Conservation (phyloP, 2,329 filamentous ascomycete genomes). For the Aspergillus glaucus region DNA sequence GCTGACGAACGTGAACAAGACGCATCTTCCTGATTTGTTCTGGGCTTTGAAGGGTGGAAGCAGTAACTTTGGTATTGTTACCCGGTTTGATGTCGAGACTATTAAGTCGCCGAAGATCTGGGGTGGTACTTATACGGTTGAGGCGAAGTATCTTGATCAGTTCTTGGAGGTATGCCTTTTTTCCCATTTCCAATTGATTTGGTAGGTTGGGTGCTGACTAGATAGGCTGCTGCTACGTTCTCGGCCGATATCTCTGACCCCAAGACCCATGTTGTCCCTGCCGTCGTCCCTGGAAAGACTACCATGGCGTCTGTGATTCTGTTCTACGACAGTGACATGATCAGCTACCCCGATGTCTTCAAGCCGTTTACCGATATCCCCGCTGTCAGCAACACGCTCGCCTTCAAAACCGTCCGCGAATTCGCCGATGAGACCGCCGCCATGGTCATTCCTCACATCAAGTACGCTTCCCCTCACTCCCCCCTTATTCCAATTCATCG, state of each 20-base stretch:
- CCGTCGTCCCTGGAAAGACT: conserved; percentile 19
- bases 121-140: conserved; percentile 25
- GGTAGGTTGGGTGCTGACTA: conserved; percentile 1
- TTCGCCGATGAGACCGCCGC: conserved; percentile 26
- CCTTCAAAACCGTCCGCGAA: conserved; percentile 30
- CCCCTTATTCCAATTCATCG: background rate
- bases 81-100: conserved; percentile 34
- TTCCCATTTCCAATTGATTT: background rate
- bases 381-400: conserved; percentile 25
- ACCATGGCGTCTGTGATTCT: conserved; percentile 30
- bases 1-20: conserved; percentile 31
- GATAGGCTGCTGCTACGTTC: conserved; percentile 20
- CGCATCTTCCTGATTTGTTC: conserved; percentile 28
- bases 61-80: conserved; percentile 40
- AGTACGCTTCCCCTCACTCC: conserved; percentile 13
- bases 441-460: conserved; percentile 30
- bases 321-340: conserved; percentile 31
- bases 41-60: conserved; percentile 39
- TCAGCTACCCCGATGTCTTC: conserved; percentile 26
- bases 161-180: conserved; percentile 16
- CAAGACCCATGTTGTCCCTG: conserved; percentile 26
- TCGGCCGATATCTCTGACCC: conserved; percentile 23
- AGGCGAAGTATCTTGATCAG: conserved; percentile 17
- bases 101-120: conserved; percentile 25
- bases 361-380: conserved; percentile 33